Percentiles rank a stretch among this genome's conserved stretches.
Evolutionary conservation across 2,329 filamentous ascomycete species (phyloP).

Genomic region (Alternaria consortialis): DNA sequence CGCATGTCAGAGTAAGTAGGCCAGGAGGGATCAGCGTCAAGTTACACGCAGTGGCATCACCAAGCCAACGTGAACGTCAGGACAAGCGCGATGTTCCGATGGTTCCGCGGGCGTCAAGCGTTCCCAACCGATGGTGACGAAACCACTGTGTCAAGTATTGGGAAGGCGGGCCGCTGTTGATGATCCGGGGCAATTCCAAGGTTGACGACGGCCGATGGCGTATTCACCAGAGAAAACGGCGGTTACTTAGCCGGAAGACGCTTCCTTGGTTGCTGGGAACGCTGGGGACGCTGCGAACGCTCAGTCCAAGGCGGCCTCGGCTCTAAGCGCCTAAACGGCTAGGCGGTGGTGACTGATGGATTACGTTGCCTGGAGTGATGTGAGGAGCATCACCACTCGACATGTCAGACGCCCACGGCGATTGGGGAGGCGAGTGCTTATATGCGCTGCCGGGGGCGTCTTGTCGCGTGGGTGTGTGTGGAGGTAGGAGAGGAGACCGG

Average conservation of each 20-base stretch:
- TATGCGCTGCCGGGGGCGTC: slow-evolving; percentile 15
- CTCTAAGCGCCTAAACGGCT: slow-evolving; percentile 8
- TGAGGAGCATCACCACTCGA: slow-evolving; percentile 9
- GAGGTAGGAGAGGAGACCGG: slow-evolving; percentile 5
- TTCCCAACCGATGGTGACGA: slow-evolving; percentile 18
- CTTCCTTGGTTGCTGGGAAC: slow-evolving; percentile 11
- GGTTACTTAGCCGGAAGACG: slow-evolving; percentile 10
- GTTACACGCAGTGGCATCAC: slow-evolving; percentile 12
- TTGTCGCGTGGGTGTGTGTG: not conserved
- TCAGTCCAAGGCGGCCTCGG: slow-evolving; percentile 11
- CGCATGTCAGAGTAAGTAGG: slow-evolving; percentile 17
- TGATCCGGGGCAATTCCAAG: slow-evolving; percentile 21
- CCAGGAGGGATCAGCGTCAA: slow-evolving; percentile 2
- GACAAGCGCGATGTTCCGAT: slow-evolving; percentile 6
- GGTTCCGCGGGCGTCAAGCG: slow-evolving; percentile 13
- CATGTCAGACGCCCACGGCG: slow-evolving; percentile 1
- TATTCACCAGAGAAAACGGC: slow-evolving; percentile 4
- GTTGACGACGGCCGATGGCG: slow-evolving; percentile 6
- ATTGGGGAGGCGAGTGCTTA: slow-evolving; percentile 9
- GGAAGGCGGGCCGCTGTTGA: slow-evolving; percentile 10
- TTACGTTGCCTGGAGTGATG: slow-evolving; percentile 7
- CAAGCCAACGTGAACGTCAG: slow-evolving; percentile 12
- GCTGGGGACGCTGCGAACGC: slow-evolving; percentile 2
- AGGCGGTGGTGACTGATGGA: slow-evolving; percentile 8
- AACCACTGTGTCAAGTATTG: slow-evolving; percentile 14